Base-by-base conservation (phyloP, 1,139 yeast genomes). In the Taphrina sp. region DNA sequence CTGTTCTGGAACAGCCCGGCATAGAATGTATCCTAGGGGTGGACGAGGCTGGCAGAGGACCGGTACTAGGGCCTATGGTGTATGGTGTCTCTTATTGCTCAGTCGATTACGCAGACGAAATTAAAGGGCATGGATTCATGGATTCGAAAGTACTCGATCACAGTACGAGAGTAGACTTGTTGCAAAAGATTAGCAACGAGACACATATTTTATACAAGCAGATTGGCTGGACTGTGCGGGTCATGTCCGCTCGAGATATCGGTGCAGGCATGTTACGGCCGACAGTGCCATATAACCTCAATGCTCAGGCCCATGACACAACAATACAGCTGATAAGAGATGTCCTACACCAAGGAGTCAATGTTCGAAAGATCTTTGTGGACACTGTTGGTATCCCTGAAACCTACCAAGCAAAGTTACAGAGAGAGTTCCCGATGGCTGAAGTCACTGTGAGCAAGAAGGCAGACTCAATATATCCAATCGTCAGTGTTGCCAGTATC, bases 41-140 rank as follows among this genome's bases (percentile, higher is more conserved):
- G 1, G 98, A 92, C 68, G 99, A 92, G 68, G 98, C 99, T 0
- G 98, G 99, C 0, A 76, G 99, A 62, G 99, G 99, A 0, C 98
- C 99, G 0, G 96, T 94, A 0, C 22, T 43, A 38, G 95, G 98
- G 0, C 95, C 97, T 0, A 94, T 92, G 98, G 98, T 94, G 0
- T 92, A 92, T 65, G 95, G 95, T 1, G 74, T 88, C 2, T 82
- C 95, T 2, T 92, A 88, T 66, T 83, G 95, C 63, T 71, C 82
- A 16, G 75, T 76, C 49, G 66, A 71, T 1, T 87, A 80, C 65
- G 68, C 69, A 41, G 82, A 79, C 4, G 69, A 82, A 56, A 79
- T 85, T 53, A 74, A 73, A 5, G 71, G 76, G 34, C 83, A 79
- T 61, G 96, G 92, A 8, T 92, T 92, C 71, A 95, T 90, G 26